Evolutionary conservation across 148 eudicot genomes (phyloP).

Genomic region (Diospyros lotus): DNA sequence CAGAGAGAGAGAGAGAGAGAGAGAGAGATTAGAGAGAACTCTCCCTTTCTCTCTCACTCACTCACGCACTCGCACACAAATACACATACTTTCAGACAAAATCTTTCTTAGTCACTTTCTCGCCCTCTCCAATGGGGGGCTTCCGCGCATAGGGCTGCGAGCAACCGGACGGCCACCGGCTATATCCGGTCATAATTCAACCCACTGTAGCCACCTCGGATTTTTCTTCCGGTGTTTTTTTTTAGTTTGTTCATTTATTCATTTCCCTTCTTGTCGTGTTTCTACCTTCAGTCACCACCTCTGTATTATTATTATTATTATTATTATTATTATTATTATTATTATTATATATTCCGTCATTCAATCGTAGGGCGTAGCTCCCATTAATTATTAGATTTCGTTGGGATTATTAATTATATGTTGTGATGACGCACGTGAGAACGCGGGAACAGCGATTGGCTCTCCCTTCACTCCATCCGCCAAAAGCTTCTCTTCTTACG

Average conservation of each 20-base stretch:
- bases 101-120: not conserved
- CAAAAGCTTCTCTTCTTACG: not conserved
- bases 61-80: not conserved
- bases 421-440: constrained; percentile 19
- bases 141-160: not conserved
- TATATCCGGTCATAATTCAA: constrained; percentile 21
- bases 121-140: not conserved
- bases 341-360: not conserved
- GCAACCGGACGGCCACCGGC: constrained; percentile 16
- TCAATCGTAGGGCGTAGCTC: no score
- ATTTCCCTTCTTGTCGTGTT: not conserved
- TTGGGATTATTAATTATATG: not conserved
- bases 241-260: not conserved
- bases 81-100: constrained; percentile 1
- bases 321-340: not conserved
- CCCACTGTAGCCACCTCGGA: not conserved
- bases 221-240: constrained; percentile 1
- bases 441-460: constrained; percentile 16
- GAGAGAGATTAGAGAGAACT: constrained; percentile 10
- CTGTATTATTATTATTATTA: not conserved
- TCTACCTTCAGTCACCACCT: not conserved
- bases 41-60: not conserved
- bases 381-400: not conserved
- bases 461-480: constrained; percentile 11
- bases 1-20: not conserved